Evolutionary conservation across 2,329 filamentous ascomycete genomes (phyloP).

Genomic region (Amauroascus niger): DNA sequence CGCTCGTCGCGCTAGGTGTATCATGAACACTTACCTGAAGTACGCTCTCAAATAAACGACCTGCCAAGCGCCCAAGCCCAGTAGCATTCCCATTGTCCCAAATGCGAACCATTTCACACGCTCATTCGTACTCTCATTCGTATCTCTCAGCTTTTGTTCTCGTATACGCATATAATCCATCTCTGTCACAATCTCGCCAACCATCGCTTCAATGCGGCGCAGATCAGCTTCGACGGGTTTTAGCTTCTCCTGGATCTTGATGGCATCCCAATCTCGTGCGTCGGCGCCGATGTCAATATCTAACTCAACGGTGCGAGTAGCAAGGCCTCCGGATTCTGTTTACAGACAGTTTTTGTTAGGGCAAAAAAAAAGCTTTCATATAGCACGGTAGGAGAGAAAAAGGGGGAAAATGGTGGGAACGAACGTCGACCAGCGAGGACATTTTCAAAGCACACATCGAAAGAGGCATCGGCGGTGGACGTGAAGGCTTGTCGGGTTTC

Average conservation of each 20-base stretch:
- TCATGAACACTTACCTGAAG: conserved; percentile 56
- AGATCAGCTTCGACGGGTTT: conserved; percentile 95
- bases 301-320: conserved; percentile 68
- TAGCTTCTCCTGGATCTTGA: conserved; percentile 93
- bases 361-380: conserved; percentile 9
- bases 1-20: conserved; percentile 4
- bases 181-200: conserved; percentile 77
- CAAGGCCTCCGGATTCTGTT: conserved; percentile 35
- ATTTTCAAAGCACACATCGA: conserved; percentile 96
- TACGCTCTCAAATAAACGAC: conserved; percentile 95
- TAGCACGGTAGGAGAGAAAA: background rate
- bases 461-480: conserved; percentile 78
- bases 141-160: conserved; percentile 94
- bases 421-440: conserved; percentile 56
- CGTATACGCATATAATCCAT: conserved; percentile 89
- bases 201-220: conserved; percentile 81
- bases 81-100: conserved; percentile 80
- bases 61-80: conserved; percentile 90
- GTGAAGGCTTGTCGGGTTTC: conserved; percentile 92
- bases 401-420: conserved; percentile 27
- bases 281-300: conserved; percentile 95
- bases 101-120: conserved; percentile 98
- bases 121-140: conserved; percentile 98
- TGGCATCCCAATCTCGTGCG: conserved; percentile 94
- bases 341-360: background rate